phyloP scores from a whole-genome alignment of 139 green algal species.

The Nannochloris sp. region DNA sequence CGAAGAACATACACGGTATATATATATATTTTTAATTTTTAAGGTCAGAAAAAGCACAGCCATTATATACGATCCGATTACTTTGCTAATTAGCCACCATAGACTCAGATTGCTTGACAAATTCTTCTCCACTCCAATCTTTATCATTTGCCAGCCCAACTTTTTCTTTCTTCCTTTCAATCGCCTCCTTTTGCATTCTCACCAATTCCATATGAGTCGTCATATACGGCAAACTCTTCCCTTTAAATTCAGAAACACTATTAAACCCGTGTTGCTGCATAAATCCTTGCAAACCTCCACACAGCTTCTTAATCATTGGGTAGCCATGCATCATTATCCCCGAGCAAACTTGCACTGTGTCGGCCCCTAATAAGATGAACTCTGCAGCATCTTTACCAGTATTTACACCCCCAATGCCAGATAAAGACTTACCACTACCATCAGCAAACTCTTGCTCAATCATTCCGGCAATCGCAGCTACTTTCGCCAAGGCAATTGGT shows the following conservation, averaged over 20 bases:
- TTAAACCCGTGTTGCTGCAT: slow-evolving; percentile 82
- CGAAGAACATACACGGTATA: background rate
- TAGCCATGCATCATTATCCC: slow-evolving; percentile 98
- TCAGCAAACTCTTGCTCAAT: slow-evolving; percentile 59
- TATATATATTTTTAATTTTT: background rate
- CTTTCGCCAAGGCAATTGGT: slow-evolving; percentile 91
- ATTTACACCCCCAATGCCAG: slow-evolving; percentile 87
- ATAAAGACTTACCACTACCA: slow-evolving; percentile 43
- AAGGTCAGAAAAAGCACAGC: background rate
- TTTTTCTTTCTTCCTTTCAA: slow-evolving; percentile 49
- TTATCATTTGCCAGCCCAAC: slow-evolving; percentile 78
- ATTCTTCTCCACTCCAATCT: slow-evolving; percentile 90
- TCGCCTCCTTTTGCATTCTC: slow-evolving; percentile 66
- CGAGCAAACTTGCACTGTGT: slow-evolving; percentile 97
- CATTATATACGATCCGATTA: no score
- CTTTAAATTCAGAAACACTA: slow-evolving; percentile 76
- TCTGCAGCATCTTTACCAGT: slow-evolving; percentile 87
- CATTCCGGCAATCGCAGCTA: slow-evolving; percentile 47
- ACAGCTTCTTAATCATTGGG: slow-evolving; percentile 80
- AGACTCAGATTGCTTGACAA: slow-evolving; percentile 67
- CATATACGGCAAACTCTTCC: slow-evolving; percentile 79
- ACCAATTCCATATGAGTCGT: slow-evolving; percentile 94
- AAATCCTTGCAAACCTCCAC: slow-evolving; percentile 66
- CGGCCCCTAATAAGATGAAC: slow-evolving; percentile 88
- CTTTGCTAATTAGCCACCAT: slow-evolving; percentile 59